Conservation (phyloP, 805 yeast species). For the Yarrowia alimentaria region DNA sequence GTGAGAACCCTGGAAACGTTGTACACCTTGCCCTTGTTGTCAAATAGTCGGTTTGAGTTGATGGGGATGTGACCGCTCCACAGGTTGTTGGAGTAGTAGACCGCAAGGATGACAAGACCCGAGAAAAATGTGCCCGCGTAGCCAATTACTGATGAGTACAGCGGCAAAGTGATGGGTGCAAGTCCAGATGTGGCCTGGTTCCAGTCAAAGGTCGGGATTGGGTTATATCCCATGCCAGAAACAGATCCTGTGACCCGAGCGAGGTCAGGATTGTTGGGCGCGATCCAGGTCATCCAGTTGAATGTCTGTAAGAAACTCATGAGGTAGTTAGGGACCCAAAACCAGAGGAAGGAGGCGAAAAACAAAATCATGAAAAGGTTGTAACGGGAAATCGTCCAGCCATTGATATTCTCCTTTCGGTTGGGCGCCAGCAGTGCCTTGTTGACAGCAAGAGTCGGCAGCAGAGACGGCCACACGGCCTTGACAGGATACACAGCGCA, state of each 20-base stretch:
- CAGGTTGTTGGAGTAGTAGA: constrained; percentile 56
- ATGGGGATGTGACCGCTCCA: constrained; percentile 61
- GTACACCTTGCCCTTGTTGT: constrained; percentile 52
- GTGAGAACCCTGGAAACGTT: constrained; percentile 48
- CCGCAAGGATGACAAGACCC: constrained; percentile 46
- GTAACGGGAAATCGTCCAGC: constrained; percentile 58
- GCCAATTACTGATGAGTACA: constrained; percentile 46
- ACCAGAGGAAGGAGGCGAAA: constrained; percentile 50
- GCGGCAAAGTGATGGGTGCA: constrained; percentile 47
- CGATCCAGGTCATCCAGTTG: constrained; percentile 61
- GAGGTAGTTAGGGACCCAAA: constrained; percentile 66
- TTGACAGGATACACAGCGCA: constrained; percentile 53
- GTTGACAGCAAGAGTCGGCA: constrained; percentile 52
- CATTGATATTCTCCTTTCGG: constrained; percentile 48
- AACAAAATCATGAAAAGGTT: constrained; percentile 49
- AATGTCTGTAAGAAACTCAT: constrained; percentile 49
- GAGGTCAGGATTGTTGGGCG: constrained; percentile 50
- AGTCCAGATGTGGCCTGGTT: constrained; percentile 56
- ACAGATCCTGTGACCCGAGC: constrained; percentile 50
- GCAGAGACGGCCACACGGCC: constrained; percentile 53
- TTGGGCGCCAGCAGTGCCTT: constrained; percentile 47
- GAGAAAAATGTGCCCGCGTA: constrained; percentile 46
- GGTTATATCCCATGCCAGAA: constrained; percentile 53
- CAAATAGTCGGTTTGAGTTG: constrained; percentile 51
- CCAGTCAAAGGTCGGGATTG: constrained; percentile 56